Evolutionary conservation across 2,329 filamentous ascomycete genomes (phyloP).

Genomic region (Aspergillus pseudonomiae): DNA sequence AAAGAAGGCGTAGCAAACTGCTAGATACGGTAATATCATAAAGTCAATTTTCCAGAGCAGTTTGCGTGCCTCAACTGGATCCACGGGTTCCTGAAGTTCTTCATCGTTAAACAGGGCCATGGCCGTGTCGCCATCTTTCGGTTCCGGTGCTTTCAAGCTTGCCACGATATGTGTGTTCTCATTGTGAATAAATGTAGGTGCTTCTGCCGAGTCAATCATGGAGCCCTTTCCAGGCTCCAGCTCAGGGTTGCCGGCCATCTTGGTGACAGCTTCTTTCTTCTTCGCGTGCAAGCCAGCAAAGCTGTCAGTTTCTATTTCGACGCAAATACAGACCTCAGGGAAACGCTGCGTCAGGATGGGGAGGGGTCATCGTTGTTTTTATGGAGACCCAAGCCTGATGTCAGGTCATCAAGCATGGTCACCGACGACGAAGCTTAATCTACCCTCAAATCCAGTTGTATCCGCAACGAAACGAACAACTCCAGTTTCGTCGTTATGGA

Average conservation of each 20-base stretch:
- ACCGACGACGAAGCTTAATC: background rate
- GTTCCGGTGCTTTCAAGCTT: constrained; percentile 34
- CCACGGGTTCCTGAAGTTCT: constrained; percentile 51
- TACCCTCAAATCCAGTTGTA: background rate
- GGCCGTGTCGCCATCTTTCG: constrained; percentile 52
- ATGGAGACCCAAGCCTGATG: background rate
- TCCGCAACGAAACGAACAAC: background rate
- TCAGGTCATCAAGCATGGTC: background rate
- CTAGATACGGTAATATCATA: constrained; percentile 61
- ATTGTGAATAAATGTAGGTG: constrained; percentile 29
- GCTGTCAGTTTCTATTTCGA: background rate
- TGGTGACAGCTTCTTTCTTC: background rate
- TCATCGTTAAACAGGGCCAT: constrained; percentile 54
- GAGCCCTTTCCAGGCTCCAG: constrained; percentile 16
- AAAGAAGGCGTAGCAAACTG: constrained; percentile 58
- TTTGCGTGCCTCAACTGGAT: constrained; percentile 50
- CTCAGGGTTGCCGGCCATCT: constrained; percentile 19
- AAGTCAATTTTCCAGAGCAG: constrained; percentile 60
- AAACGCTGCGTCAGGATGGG: background rate
- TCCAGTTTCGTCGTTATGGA: background rate
- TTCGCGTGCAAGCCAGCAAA: background rate
- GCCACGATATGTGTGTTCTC: constrained; percentile 28
- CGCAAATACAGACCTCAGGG: too few species aligned
- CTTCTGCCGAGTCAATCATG: constrained; percentile 26
- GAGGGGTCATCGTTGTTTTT: background rate